Evolutionary conservation across 2,329 filamentous ascomycete genomes (phyloP).

Genomic region (Fusarium tuaranense): DNA sequence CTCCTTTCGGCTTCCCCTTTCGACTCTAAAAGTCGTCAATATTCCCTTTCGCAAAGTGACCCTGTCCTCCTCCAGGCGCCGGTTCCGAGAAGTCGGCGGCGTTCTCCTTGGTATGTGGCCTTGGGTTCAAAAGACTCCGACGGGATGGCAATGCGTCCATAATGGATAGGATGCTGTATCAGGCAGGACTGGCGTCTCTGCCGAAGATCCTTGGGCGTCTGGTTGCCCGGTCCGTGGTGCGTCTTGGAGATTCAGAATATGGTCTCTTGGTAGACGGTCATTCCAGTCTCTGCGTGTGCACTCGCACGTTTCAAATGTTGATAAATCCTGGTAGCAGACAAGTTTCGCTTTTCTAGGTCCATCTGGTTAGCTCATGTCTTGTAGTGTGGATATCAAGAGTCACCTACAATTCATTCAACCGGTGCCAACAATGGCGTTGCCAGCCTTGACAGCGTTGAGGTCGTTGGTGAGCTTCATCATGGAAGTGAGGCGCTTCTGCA

Average conservation of each 20-base stretch:
- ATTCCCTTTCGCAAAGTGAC: slow-evolving; percentile 20
- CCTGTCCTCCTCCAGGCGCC: slow-evolving; percentile 31
- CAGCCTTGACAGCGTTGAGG: slow-evolving; percentile 41
- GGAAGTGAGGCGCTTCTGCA: slow-evolving; percentile 62
- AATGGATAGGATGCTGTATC: slow-evolving; percentile 22
- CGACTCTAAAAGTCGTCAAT: slow-evolving; percentile 29
- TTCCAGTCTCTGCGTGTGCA: slow-evolving; percentile 36
- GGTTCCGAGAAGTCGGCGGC: slow-evolving; percentile 19
- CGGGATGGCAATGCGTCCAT: slow-evolving; percentile 32
- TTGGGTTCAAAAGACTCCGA: slow-evolving; percentile 33
- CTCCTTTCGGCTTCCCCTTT: slow-evolving; percentile 22
- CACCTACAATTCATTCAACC: slow-evolving; percentile 47
- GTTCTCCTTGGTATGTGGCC: slow-evolving; percentile 32
- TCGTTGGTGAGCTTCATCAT: slow-evolving; percentile 64
- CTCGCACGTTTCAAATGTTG: slow-evolving; percentile 38
- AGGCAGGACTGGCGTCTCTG: slow-evolving; percentile 33
- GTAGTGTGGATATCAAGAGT: too few relatives aligned
- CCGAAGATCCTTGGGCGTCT: slow-evolving; percentile 36
- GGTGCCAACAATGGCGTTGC: slow-evolving; percentile 44
- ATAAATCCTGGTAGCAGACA: slow-evolving; percentile 43
- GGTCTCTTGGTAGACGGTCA: slow-evolving; percentile 39
- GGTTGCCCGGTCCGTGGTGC: slow-evolving; percentile 26
- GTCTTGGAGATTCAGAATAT: slow-evolving; percentile 38
- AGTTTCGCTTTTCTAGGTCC: slow-evolving; percentile 25
- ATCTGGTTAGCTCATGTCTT: slow-evolving; percentile 16